Evolutionary conservation across 768 basidiomycete genomes (phyloP).

Genomic region (Hebeloma cylindrosporum): DNA sequence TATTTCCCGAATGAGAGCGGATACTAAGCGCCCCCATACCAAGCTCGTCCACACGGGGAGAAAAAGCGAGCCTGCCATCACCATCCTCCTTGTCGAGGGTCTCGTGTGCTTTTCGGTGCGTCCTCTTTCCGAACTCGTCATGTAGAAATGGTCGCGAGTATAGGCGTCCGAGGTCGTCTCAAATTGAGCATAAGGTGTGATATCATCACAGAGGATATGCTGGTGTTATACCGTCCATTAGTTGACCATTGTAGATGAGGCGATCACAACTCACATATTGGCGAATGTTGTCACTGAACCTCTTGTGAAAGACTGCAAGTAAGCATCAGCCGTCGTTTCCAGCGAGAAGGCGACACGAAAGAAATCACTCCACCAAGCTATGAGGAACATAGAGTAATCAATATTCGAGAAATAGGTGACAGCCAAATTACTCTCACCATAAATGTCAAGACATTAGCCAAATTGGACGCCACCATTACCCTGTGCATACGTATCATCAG

Average conservation of each 20-base stretch:
- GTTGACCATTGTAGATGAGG: not conserved
- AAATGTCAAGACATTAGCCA: slow-evolving; percentile 39
- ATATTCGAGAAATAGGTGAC: not conserved
- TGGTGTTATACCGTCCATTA: slow-evolving; percentile 11
- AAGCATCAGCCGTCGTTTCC: not conserved
- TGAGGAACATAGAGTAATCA: not conserved
- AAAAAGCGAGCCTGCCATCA: too few relatives aligned
- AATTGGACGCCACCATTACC: slow-evolving; percentile 35
- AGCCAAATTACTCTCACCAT: slow-evolving; percentile 25
- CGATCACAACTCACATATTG: slow-evolving; percentile 33
- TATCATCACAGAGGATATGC: slow-evolving; percentile 39
- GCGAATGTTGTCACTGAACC: slow-evolving; percentile 34
- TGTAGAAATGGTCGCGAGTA: too few relatives aligned
- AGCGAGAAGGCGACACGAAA: not conserved
- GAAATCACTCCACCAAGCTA: slow-evolving; percentile 35
- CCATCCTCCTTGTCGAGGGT: too few relatives aligned
- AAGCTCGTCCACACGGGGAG: too few relatives aligned
- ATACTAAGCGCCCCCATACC: too few relatives aligned
- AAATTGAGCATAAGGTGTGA: slow-evolving; percentile 43
- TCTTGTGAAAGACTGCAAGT: slow-evolving; percentile 29
- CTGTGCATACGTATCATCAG: slow-evolving; percentile 17
- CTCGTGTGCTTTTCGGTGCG: too few relatives aligned
- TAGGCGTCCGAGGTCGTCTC: too few relatives aligned
- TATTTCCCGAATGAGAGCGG: too few relatives aligned
- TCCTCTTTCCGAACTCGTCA: too few relatives aligned